Evolutionary conservation across 257 asterid genomes (phyloP).

Genomic region (Solanum megistacrolobum): DNA sequence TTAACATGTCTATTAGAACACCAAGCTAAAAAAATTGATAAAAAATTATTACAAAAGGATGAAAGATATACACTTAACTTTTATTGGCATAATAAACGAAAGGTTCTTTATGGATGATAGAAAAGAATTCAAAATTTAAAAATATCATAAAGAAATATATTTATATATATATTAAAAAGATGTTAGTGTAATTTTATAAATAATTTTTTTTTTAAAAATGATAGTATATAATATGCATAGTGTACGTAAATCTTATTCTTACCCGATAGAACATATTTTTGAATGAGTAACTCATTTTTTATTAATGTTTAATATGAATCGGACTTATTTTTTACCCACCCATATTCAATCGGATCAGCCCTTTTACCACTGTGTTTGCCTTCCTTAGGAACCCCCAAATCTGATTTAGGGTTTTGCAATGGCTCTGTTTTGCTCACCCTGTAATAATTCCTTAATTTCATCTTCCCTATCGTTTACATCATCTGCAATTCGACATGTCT

Average conservation of each 20-base stretch:
- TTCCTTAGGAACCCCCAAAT: neutral
- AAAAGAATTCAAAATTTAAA: neutral
- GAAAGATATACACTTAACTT: neutral
- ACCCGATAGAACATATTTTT: neutral
- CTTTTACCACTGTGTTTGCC: neutral
- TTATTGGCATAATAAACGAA: neutral
- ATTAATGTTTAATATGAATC: neutral
- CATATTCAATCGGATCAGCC: neutral
- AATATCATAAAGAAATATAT: neutral
- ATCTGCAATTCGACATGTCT: neutral
- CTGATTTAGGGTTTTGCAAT: neutral
- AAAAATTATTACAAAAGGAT: neutral
- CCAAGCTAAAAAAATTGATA: neutral
- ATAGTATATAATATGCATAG: neutral
- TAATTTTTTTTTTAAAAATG: no score
- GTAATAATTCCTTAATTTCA: neutral
- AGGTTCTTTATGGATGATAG: neutral
- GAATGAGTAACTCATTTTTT: neutral
- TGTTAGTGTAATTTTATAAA: no score
- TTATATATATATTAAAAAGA: no score
- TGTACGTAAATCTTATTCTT: no score
- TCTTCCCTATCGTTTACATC: neutral
- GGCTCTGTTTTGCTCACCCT: neutral
- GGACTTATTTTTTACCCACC: neutral
- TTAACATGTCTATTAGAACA: neutral